phyloP scores from a whole-genome alignment of 768 basidiomycete genomes.

The Termitomyces sp. region DNA sequence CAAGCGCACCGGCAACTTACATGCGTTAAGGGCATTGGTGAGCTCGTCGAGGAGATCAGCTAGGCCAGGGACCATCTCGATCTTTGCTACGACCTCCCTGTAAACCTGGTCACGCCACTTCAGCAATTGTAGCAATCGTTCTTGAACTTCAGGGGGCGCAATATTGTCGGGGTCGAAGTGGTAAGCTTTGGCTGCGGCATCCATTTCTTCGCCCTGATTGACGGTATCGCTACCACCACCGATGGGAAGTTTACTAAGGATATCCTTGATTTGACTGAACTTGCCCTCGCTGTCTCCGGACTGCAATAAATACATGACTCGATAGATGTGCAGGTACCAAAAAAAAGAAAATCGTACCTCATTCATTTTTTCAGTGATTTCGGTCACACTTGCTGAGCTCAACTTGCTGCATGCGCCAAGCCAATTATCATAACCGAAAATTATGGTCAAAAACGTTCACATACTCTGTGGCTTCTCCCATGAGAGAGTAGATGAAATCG shows the following conservation, averaged over 20 bases:
- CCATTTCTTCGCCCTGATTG: conserved; percentile 48
- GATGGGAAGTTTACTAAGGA: conserved; percentile 45
- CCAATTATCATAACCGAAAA: not conserved
- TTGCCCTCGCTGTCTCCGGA: conserved; percentile 27
- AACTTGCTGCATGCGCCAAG: conserved; percentile 33
- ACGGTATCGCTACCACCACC: conserved; percentile 48
- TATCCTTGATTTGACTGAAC: conserved; percentile 30
- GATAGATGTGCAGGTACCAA: not conserved
- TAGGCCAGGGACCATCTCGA: conserved; percentile 64
- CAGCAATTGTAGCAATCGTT: conserved; percentile 47
- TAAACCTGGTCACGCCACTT: conserved; percentile 61
- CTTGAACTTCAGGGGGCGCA: conserved; percentile 59
- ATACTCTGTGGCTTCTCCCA: conserved; percentile 63
- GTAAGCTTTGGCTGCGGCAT: conserved; percentile 51
- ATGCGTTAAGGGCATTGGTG: conserved; percentile 61
- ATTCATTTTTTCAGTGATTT: conserved; percentile 46
- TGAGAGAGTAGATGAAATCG: conserved; percentile 61
- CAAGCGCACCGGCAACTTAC: conserved; percentile 25
- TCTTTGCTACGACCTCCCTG: conserved; percentile 43
- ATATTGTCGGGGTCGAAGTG: conserved; percentile 57
- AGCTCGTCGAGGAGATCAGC: conserved; percentile 51
- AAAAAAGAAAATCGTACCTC: conserved; percentile 19
- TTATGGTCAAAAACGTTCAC: conserved; percentile 10
- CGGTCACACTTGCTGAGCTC: conserved; percentile 56
- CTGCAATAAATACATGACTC: conserved; percentile 9